Evolutionary conservation across 768 basidiomycete species (phyloP).

Genomic region (Boletus coccyginus): DNA sequence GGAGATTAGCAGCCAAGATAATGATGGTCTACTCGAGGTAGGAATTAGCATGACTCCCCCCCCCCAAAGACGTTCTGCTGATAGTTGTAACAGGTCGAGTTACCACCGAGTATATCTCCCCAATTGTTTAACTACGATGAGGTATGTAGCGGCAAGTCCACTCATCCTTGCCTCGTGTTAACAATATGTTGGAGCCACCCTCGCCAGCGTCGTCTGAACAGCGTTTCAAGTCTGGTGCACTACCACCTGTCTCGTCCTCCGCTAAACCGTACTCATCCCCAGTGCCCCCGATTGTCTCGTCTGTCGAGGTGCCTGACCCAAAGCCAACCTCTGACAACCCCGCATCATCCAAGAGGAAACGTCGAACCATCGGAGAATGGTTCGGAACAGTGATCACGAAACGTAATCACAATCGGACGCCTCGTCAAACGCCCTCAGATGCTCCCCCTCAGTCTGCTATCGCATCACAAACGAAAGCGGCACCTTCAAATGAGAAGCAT

Average conservation of each 20-base stretch:
- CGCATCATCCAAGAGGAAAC: neutral
- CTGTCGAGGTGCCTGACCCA: neutral
- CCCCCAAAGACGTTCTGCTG: neutral
- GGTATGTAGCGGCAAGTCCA: neutral
- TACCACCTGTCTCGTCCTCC: neutral
- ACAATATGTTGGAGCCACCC: neutral
- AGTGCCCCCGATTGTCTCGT: neutral
- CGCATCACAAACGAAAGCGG: neutral
- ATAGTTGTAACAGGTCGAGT: neutral
- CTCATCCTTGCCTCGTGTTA: neutral
- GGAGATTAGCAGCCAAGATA: neutral
- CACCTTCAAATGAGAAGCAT: neutral
- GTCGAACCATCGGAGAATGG: neutral
- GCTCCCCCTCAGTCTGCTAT: neutral
- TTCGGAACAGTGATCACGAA: neutral
- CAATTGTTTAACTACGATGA: neutral
- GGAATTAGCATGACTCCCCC: too few species aligned
- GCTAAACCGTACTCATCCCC: neutral
- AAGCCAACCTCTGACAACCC: neutral
- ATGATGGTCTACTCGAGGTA: neutral
- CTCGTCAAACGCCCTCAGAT: neutral
- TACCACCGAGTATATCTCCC: neutral
- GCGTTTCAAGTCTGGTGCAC: too few species aligned
- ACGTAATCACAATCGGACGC: neutral
- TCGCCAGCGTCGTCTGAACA: neutral